Evolutionary conservation across 768 basidiomycete genomes (phyloP).

Genomic region (Psilocybe subaeruginosa): DNA sequence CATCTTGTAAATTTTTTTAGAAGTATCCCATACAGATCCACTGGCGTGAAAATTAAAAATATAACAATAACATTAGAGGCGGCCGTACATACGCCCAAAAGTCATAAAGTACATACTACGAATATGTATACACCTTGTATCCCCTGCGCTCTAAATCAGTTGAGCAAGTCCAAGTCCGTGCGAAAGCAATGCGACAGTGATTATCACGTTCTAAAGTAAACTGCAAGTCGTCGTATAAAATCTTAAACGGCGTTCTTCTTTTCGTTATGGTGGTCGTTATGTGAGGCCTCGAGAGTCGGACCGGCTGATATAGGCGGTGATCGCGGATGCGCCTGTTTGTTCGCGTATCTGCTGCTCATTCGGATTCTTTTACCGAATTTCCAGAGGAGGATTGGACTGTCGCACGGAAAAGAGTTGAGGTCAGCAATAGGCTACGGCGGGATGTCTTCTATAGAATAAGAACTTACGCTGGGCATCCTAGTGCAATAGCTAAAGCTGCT

Average conservation of each 20-base stretch:
- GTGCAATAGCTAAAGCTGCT: slow-evolving; percentile 54
- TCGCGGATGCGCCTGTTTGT: slow-evolving; percentile 13
- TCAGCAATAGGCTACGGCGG: neutral
- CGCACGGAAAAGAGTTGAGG: neutral
- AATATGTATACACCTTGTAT: neutral
- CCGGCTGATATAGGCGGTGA: neutral
- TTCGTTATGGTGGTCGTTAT: neutral
- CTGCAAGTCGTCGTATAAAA: no score
- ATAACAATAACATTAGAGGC: neutral
- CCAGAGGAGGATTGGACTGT: slow-evolving; percentile 40
- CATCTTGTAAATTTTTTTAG: no score
- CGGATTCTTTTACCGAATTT: slow-evolving; percentile 46
- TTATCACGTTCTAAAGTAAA: neutral
- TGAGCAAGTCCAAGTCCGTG: no score
- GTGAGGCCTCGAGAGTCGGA: neutral
- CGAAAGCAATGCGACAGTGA: neutral
- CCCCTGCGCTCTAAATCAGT: no score
- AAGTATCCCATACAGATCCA: no score
- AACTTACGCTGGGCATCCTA: slow-evolving; percentile 65
- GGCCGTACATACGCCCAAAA: neutral
- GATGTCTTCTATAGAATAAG: no score
- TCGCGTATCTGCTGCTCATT: slow-evolving; percentile 46
- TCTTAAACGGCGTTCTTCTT: neutral
- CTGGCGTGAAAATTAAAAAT: no score
- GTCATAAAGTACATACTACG: neutral